These are phyloP conservation scores for Macroventuria anomochaeta DNA, from an alignment of 2,329 filamentous ascomycete genomes.

Conservation along the genomic window DNA sequence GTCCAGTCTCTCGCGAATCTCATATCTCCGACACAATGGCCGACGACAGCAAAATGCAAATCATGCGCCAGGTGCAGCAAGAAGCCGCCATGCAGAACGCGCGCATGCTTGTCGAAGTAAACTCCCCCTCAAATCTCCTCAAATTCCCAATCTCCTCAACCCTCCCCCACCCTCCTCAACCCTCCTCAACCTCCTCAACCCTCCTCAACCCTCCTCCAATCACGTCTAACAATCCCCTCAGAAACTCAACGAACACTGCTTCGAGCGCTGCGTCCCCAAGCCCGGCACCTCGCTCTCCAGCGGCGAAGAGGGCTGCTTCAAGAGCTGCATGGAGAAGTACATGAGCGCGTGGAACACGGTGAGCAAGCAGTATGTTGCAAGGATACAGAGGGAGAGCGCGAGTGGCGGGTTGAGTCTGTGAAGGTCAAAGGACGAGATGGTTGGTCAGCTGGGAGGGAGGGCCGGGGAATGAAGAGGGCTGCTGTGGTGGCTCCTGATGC, in stretches of 20 bases:
- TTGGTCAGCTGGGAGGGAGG: background rate
- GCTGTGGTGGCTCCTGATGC: too few relatives aligned
- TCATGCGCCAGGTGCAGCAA: conserved; percentile 62
- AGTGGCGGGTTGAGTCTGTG: conserved; percentile 5
- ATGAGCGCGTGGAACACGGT: conserved; percentile 62
- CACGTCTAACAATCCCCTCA: conserved; percentile 23
- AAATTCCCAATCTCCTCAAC: too few relatives aligned
- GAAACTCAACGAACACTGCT: conserved; percentile 65
- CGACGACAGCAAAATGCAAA: conserved; percentile 47
- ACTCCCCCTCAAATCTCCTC: too few relatives aligned
- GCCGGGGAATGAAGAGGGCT: too few relatives aligned
- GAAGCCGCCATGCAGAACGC: conserved; percentile 60
- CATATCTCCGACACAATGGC: too few relatives aligned
- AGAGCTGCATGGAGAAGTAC: conserved; percentile 63
- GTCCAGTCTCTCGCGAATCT: too few relatives aligned
- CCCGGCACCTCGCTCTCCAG: conserved; percentile 59
- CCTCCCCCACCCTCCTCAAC: too few relatives aligned
- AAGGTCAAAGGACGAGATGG: conserved; percentile 18
- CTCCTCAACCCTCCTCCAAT: background rate
- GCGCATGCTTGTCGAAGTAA: conserved; percentile 58
- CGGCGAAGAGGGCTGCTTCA: conserved; percentile 58
- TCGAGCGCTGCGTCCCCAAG: conserved; percentile 62
- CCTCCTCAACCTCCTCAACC: too few relatives aligned
- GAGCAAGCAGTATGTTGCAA: conserved; percentile 56
- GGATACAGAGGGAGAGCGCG: conserved; percentile 54